Conservation (phyloP, 2,329 filamentous ascomycete genomes). For the Fonsecaea nubica region DNA sequence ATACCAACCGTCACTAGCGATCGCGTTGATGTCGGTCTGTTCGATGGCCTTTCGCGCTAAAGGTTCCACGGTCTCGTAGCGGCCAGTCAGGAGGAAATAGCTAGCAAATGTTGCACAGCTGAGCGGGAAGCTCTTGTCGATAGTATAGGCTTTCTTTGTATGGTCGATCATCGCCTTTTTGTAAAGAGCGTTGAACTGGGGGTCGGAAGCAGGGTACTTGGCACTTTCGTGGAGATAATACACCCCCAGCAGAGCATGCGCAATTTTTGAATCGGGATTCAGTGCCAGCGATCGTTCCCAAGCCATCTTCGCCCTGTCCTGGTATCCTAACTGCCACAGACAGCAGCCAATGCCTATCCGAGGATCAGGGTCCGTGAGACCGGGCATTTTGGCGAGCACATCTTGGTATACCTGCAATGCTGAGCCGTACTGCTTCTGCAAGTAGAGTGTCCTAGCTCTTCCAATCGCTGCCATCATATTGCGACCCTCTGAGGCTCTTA, state of each 20-base stretch:
- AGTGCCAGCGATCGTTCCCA: constrained; percentile 81
- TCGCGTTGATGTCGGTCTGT: constrained; percentile 92
- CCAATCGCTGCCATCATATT: constrained; percentile 94
- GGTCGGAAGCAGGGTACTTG: constrained; percentile 80
- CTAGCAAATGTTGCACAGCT: constrained; percentile 88
- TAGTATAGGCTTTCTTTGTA: constrained; percentile 90
- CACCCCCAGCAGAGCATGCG: constrained; percentile 85
- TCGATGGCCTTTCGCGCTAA: constrained; percentile 93
- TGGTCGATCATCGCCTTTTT: constrained; percentile 94
- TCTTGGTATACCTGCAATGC: constrained; percentile 86
- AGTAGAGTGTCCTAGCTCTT: constrained; percentile 84
- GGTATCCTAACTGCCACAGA: constrained; percentile 95
- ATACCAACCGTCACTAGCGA: constrained; percentile 98
- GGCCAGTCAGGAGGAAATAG: constrained; percentile 86
- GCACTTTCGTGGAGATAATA: constrained; percentile 89
- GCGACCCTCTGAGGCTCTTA: constrained; percentile 79
- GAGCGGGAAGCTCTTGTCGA: constrained; percentile 87
- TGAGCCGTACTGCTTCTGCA: constrained; percentile 83
- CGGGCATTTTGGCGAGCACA: constrained; percentile 82
- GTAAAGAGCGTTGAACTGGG: constrained; percentile 83
- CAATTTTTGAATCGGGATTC: constrained; percentile 82
- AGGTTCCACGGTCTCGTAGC: constrained; percentile 79
- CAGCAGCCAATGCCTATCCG: constrained; percentile 96
- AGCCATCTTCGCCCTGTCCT: constrained; percentile 85
- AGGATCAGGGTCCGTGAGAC: constrained; percentile 89